Evolutionary conservation across 495 filamentous ascomycete genomes (phyloP).

Genomic region (Aspergillus saccharolyticus): DNA sequence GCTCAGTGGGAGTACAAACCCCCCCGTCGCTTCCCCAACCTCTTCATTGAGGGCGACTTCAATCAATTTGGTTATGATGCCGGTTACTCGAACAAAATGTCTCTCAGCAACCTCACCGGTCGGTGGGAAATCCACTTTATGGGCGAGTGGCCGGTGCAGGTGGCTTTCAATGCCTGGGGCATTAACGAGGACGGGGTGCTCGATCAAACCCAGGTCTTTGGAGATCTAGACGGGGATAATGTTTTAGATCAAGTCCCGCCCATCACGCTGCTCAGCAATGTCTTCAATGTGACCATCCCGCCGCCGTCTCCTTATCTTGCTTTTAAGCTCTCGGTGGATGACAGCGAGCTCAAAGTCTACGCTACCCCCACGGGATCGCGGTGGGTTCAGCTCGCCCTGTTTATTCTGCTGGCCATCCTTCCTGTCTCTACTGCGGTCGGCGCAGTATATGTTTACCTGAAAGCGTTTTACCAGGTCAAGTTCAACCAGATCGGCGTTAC

Average conservation of each 20-base stretch:
- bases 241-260: slow-evolving; percentile 60
- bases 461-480: slow-evolving; percentile 63
- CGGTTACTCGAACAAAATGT: slow-evolving; percentile 26
- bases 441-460: slow-evolving; percentile 54
- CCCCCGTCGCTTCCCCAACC: slow-evolving; percentile 54
- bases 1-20: slow-evolving; percentile 27
- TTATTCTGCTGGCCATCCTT: slow-evolving; percentile 48
- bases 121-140: slow-evolving; percentile 59
- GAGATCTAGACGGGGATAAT: slow-evolving; percentile 55
- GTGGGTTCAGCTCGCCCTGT: slow-evolving; percentile 52
- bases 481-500: slow-evolving; percentile 60
- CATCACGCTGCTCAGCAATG: slow-evolving; percentile 37
- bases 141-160: slow-evolving; percentile 61
- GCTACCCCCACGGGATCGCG: slow-evolving; percentile 49
- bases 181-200: slow-evolving; percentile 61
- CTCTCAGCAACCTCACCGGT: slow-evolving; percentile 45
- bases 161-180: slow-evolving; percentile 58
- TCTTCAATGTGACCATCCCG: slow-evolving; percentile 49
- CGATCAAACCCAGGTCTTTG: slow-evolving; percentile 51
- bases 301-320: slow-evolving; percentile 51
- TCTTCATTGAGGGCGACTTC: slow-evolving; percentile 58
- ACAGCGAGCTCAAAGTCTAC: slow-evolving; percentile 47
- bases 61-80: slow-evolving; percentile 65
- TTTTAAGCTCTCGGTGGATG: slow-evolving; percentile 52
- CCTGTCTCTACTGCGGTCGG: slow-evolving; percentile 45